A percentile compares a stretch with the other conserved stretches of the same genome.
phyloP scores from a whole-genome alignment of 345 rosid genomes.

The Boechera divaricarpa region DNA sequence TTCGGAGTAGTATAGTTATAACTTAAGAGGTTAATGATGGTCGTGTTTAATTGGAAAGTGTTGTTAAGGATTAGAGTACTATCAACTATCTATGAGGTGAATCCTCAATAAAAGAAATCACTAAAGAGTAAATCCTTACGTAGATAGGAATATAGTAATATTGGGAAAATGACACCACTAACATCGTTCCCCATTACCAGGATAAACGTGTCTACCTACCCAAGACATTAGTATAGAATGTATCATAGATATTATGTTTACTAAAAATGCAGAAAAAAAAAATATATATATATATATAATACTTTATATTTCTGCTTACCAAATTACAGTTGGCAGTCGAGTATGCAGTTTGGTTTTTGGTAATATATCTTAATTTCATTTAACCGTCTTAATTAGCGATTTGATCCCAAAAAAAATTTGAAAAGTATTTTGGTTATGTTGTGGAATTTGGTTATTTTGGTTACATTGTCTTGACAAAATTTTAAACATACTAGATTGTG shows the following conservation, averaged over 20 bases:
- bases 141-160: background rate
- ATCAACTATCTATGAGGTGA: background rate
- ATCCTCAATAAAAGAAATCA: background rate
- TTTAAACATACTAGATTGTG: background rate
- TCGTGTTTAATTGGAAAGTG: background rate
- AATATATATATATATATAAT: too few relatives aligned
- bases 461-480: too few relatives aligned
- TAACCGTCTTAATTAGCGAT: background rate
- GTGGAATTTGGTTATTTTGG: too few relatives aligned
- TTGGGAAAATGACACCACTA: background rate
- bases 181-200: background rate
- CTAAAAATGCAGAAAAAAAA: background rate
- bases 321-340: background rate
- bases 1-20: background rate
- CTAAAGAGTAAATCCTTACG: background rate
- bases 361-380: background rate
- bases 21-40: background rate
- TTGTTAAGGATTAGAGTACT: background rate
- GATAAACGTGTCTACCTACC: constrained; percentile 1
- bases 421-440: background rate
- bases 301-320: too few relatives aligned
- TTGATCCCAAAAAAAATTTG: background rate
- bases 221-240: too few relatives aligned
- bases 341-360: background rate
- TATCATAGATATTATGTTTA: too few relatives aligned